phyloP scores from a whole-genome alignment of 257 asterid genomes.

The Linaria vulgaris region DNA sequence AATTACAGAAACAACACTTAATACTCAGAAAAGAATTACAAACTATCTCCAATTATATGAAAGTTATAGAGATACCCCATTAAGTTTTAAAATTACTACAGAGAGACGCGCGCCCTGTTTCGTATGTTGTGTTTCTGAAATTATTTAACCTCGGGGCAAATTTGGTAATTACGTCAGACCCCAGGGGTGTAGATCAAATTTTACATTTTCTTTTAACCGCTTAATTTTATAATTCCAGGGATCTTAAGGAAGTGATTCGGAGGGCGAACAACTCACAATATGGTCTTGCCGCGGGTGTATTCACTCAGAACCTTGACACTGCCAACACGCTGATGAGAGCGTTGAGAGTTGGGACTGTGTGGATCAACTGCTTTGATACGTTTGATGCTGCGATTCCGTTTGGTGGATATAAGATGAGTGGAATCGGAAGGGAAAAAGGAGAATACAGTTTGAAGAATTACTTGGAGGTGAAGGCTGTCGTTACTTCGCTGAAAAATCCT shows the following conservation, averaged over 20 bases:
- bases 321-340: slow-evolving; percentile 87
- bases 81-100: no score
- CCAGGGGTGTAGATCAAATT: no score
- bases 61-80: no score
- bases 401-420: slow-evolving; percentile 98
- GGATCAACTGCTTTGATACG: slow-evolving; percentile 77
- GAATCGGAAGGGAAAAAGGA: slow-evolving; percentile 91
- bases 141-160: no score
- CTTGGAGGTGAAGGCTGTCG: slow-evolving; percentile 96
- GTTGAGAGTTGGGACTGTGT: slow-evolving; percentile 76
- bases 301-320: slow-evolving; percentile 75
- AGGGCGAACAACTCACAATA: slow-evolving; percentile 63
- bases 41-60: no score
- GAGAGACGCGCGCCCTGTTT: no score
- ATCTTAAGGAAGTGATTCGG: slow-evolving; percentile 62
- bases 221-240: slow-evolving; percentile 39
- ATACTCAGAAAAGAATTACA: no score
- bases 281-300: slow-evolving; percentile 95
- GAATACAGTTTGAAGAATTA: slow-evolving; percentile 85
- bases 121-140: no score
- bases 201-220: not conserved
- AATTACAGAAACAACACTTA: no score
- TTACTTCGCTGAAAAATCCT: slow-evolving; percentile 69
- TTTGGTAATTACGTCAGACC: no score
- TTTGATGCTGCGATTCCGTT: slow-evolving; percentile 94